phyloP scores from a whole-genome alignment of 1,284 basidiomycete genomes.

The Xerocomus minutiporus region DNA sequence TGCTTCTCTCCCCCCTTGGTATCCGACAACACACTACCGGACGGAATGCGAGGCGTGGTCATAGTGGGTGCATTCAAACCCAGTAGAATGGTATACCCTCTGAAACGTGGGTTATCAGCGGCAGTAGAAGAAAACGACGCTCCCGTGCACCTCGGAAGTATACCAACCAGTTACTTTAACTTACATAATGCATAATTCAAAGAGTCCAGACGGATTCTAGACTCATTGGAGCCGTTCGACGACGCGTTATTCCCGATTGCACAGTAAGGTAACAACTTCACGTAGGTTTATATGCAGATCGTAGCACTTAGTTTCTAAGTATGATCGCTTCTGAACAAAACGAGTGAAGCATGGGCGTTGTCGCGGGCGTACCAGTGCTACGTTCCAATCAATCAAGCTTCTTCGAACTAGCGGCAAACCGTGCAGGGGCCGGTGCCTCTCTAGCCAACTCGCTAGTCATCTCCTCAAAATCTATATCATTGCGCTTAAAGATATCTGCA shows the following conservation, averaged over 20 bases:
- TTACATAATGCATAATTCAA: too few relatives aligned
- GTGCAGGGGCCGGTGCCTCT: conserved; percentile 17
- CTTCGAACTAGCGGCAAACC: conserved; percentile 26
- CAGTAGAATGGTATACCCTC: not conserved
- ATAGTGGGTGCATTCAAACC: not conserved
- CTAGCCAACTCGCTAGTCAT: conserved; percentile 23
- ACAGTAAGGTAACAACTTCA: not conserved
- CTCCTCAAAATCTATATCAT: conserved; percentile 30
- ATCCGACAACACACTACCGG: conserved; percentile 10
- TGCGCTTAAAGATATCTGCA: conserved; percentile 31
- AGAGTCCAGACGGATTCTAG: too few relatives aligned
- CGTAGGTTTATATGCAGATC: not conserved
- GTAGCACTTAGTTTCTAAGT: not conserved
- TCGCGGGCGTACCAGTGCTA: not conserved
- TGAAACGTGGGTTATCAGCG: too few relatives aligned
- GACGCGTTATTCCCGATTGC: too few relatives aligned
- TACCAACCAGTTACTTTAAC: too few relatives aligned
- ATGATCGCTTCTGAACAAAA: not conserved
- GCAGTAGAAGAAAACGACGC: too few relatives aligned
- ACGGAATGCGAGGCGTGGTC: conserved; percentile 7
- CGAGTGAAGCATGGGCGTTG: not conserved
- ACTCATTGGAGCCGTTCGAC: too few relatives aligned
- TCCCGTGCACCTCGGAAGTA: too few relatives aligned
- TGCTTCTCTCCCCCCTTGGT: conserved; percentile 15
- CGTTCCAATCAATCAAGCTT: conserved; percentile 23